A percentile compares a stretch with the other conserved stretches of the same genome.
phyloP scores from a whole-genome alignment of 768 basidiomycete genomes.

The Leucosporidium scottii region DNA sequence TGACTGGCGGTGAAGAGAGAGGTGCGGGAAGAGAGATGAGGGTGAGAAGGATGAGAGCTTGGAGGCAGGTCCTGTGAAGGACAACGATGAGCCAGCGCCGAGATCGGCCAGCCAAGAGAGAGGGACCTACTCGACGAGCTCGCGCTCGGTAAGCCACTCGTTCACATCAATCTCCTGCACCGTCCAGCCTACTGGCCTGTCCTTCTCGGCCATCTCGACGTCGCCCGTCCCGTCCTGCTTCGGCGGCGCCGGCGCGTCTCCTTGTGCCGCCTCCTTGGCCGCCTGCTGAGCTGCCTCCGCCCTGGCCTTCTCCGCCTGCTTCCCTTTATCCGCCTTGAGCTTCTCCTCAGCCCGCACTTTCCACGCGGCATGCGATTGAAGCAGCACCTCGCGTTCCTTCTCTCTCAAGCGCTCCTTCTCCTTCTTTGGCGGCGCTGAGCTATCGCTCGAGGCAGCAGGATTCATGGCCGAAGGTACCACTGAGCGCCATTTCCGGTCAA shows the following conservation, averaged over 20 bases:
- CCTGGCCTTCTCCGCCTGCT: constrained; percentile 10
- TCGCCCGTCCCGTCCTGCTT: neutral
- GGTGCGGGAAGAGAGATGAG: constrained; percentile 11
- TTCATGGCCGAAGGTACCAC: neutral
- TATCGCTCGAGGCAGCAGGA: neutral
- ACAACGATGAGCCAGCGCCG: neutral
- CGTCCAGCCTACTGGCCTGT: constrained; percentile 8
- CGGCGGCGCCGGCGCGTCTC: neutral
- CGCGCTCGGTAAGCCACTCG: constrained; percentile 6
- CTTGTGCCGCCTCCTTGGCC: neutral
- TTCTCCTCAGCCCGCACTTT: constrained; percentile 9
- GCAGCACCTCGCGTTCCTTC: neutral
- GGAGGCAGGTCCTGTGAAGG: constrained; percentile 24
- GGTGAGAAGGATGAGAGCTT: constrained; percentile 26
- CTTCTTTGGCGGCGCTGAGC: neutral
- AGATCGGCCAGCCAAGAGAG: neutral
- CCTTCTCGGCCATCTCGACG: neutral
- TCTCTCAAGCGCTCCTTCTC: neutral
- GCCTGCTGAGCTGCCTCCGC: neutral
- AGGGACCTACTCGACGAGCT: neutral
- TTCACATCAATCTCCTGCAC: constrained; percentile 5
- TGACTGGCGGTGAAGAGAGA: neutral
- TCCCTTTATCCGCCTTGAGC: neutral
- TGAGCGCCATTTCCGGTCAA: constrained; percentile 11
- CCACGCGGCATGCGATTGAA: neutral